phyloP scores from a whole-genome alignment of 2,329 filamentous ascomycete genomes.

The Penicillium olsonii region DNA sequence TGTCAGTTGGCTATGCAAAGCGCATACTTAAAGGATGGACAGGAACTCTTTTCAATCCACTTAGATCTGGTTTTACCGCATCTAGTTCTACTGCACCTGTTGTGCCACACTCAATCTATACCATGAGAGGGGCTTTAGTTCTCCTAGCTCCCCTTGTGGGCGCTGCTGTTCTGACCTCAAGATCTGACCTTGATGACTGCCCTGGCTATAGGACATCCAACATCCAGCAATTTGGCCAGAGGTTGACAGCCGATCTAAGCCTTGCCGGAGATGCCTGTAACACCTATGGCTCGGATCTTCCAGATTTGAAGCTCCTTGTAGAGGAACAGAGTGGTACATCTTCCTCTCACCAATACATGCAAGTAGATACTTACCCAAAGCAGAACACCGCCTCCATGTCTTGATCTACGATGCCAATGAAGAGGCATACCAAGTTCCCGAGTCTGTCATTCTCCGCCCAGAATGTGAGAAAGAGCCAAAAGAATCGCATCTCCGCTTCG shows the following conservation, averaged over 20 bases:
- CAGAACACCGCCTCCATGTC: constrained; percentile 70
- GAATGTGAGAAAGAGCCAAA: constrained; percentile 47
- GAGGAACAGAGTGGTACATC: constrained; percentile 62
- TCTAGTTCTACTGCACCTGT: not conserved
- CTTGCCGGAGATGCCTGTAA: constrained; percentile 69
- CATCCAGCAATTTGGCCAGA: constrained; percentile 36
- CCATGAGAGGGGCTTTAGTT: constrained; percentile 30
- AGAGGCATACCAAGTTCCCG: constrained; percentile 73
- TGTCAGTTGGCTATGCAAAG: not conserved
- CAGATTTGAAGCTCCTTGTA: constrained; percentile 58
- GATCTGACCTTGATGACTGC: constrained; percentile 24
- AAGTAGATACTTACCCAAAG: not conserved
- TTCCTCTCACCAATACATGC: not conserved
- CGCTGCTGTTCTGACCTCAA: constrained; percentile 25
- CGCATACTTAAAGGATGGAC: constrained; percentile 4
- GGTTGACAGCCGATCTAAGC: constrained; percentile 68
- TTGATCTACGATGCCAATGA: constrained; percentile 71
- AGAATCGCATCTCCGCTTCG: constrained; percentile 47
- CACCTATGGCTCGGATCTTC: constrained; percentile 60
- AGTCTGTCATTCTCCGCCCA: constrained; percentile 66
- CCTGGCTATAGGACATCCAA: constrained; percentile 43
- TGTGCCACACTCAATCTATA: constrained; percentile 10
- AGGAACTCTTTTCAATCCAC: constrained; percentile 2
- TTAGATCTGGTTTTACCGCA: not conserved
- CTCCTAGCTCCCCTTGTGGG: constrained; percentile 31